These are phyloP conservation scores for Globisporangium rhizosaccharum DNA, from an alignment of 352 stramenopile species.

Conservation along the genomic window DNA sequence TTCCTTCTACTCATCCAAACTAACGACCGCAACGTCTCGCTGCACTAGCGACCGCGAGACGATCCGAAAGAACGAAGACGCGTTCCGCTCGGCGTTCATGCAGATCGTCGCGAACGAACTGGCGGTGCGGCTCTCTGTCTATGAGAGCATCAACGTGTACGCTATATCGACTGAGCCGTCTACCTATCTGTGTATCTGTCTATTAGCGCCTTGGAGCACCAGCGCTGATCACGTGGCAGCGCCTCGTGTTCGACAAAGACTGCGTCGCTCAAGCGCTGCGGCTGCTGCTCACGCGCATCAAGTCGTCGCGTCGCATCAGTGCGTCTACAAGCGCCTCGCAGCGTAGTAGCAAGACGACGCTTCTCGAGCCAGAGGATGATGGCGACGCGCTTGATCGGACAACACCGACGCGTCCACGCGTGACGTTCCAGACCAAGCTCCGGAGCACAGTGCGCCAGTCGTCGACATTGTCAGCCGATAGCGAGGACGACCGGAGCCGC, in stretches of 20 bases:
- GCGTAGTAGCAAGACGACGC: constrained; percentile 3
- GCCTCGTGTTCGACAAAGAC: constrained; percentile 61
- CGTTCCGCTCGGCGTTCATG: constrained; percentile 57
- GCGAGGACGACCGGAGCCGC: background rate
- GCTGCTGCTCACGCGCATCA: constrained; percentile 53
- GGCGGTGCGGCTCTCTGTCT: constrained; percentile 20
- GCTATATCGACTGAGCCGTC: too few species aligned
- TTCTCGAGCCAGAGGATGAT: constrained; percentile 8
- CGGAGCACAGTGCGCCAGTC: constrained; percentile 2
- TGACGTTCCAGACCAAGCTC: constrained; percentile 5
- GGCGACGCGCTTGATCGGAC: background rate
- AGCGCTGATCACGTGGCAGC: constrained; percentile 55
- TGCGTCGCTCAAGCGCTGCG: constrained; percentile 54
- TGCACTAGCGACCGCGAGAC: constrained; percentile 28
- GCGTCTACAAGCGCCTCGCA: background rate
- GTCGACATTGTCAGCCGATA: background rate
- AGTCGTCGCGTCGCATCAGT: constrained; percentile 29
- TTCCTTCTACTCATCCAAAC: too few species aligned
- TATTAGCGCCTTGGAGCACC: constrained; percentile 23
- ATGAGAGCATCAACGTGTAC: too few species aligned
- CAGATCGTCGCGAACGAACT: constrained; percentile 39
- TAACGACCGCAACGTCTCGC: background rate
- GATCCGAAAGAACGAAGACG: constrained; percentile 48
- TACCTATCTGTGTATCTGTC: too few species aligned
- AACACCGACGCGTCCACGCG: background rate